phyloP scores from a whole-genome alignment of 1,284 basidiomycete genomes.

The Exobasidium rhododendri region DNA sequence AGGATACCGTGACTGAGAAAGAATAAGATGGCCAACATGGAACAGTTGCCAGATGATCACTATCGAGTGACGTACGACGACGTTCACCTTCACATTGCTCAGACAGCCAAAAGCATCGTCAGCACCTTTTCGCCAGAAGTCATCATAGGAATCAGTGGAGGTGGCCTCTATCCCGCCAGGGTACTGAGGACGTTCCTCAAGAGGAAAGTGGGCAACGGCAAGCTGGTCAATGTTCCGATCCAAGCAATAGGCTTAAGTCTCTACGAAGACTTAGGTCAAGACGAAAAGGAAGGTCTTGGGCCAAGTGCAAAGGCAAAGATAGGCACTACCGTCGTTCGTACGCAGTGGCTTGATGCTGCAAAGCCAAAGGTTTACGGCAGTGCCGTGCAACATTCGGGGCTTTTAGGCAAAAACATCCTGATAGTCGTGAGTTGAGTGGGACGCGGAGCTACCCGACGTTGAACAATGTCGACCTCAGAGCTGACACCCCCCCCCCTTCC shows the following conservation, averaged over 20 bases:
- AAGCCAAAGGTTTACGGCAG: conserved; percentile 6
- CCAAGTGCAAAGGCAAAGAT: conserved; percentile 40
- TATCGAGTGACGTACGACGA: conserved; percentile 53
- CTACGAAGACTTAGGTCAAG: conserved; percentile 50
- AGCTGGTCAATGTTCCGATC: conserved; percentile 53
- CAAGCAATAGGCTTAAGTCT: conserved; percentile 53
- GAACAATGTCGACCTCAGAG: not conserved
- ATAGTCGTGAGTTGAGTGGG: conserved; percentile 35
- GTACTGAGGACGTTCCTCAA: conserved; percentile 53
- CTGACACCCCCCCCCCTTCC: too few relatives aligned
- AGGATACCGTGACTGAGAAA: too few relatives aligned
- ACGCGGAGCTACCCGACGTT: not conserved
- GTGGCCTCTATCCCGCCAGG: conserved; percentile 53
- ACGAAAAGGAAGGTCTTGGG: conserved; percentile 1
- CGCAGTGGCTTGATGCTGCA: conserved; percentile 51
- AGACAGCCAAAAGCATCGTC: conserved; percentile 36
- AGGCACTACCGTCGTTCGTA: conserved; percentile 51
- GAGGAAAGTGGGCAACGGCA: conserved; percentile 39
- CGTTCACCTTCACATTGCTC: conserved; percentile 48
- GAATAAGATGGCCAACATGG: not conserved
- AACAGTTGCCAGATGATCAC: conserved; percentile 48
- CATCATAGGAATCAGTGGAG: conserved; percentile 48
- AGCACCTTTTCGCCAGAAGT: conserved; percentile 16
- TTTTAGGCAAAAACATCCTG: conserved; percentile 53
- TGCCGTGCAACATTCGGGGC: conserved; percentile 27